Percentiles rank a stretch among this genome's conserved stretches.
phyloP scores from a whole-genome alignment of 805 yeast species.

The Wickerhamiella allomyrinae region DNA sequence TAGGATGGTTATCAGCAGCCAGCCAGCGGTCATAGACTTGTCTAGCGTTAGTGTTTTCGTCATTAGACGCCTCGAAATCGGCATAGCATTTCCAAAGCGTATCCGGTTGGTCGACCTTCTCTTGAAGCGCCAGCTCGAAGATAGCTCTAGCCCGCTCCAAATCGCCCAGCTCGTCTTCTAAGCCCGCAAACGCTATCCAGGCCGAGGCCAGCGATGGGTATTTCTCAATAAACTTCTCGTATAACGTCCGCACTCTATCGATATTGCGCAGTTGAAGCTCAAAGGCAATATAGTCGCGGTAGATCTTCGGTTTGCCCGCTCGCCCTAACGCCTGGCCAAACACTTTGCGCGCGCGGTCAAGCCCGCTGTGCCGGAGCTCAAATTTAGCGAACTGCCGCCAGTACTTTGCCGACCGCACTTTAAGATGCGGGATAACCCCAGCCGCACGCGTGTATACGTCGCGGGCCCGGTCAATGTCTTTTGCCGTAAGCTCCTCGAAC shows the following conservation, averaged over 20 bases:
- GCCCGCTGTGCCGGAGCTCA: constrained; percentile 46
- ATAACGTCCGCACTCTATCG: constrained; percentile 63
- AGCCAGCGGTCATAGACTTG: constrained; percentile 32
- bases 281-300: constrained; percentile 48
- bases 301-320: constrained; percentile 33
- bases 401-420: constrained; percentile 52
- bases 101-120: constrained; percentile 20
- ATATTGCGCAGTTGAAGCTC: constrained; percentile 62
- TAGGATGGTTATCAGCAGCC: constrained; percentile 23
- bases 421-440: constrained; percentile 39
- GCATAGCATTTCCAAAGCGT: constrained; percentile 31
- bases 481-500: constrained; percentile 42
- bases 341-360: constrained; percentile 46
- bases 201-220: constrained; percentile 30
- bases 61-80: constrained; percentile 47
- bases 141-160: constrained; percentile 51
- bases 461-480: constrained; percentile 34
- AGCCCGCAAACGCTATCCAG: constrained; percentile 52
- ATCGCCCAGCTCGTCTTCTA: constrained; percentile 60
- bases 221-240: constrained; percentile 46
- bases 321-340: constrained; percentile 62
- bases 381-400: constrained; percentile 65
- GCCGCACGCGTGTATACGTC: constrained; percentile 37
- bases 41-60: constrained; percentile 44
- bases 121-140: constrained; percentile 36